Evolutionary conservation across 176 grass and related monocot genomes (phyloP).

Genomic region (Carex parvula): DNA sequence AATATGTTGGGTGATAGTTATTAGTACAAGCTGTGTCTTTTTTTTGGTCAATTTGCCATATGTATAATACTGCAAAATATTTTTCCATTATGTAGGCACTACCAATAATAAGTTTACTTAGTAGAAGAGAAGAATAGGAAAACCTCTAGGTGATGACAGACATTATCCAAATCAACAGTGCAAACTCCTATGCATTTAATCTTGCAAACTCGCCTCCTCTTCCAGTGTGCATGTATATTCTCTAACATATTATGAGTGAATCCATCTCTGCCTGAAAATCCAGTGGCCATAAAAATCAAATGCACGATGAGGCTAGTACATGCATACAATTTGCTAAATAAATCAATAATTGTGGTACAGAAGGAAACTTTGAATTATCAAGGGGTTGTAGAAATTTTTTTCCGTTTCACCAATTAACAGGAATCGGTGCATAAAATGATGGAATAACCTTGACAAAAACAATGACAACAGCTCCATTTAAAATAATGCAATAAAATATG

Average conservation of each 20-base stretch:
- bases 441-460: background rate
- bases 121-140: background rate
- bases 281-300: conserved; percentile 14
- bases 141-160: conserved; percentile 84
- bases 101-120: conserved; percentile 1
- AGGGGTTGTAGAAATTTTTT: background rate
- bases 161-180: conserved; percentile 94
- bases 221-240: conserved; percentile 90
- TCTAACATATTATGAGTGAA: conserved; percentile 96
- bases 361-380: background rate
- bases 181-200: conserved; percentile 96
- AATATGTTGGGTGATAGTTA: background rate
- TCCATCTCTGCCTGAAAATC: conserved; percentile 75
- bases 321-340: background rate
- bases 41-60: background rate
- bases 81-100: background rate
- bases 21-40: too few species aligned
- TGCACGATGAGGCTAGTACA: background rate
- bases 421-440: background rate
- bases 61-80: background rate
- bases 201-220: conserved; percentile 95
- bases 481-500: background rate
- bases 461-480: background rate
- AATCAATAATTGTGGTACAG: background rate
- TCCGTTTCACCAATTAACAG: background rate